Evolutionary conservation across 108 stramenopile genomes (phyloP), one percentile per base, ranked within the genome.

Genomic region (Cyclotella baltica): DNA sequence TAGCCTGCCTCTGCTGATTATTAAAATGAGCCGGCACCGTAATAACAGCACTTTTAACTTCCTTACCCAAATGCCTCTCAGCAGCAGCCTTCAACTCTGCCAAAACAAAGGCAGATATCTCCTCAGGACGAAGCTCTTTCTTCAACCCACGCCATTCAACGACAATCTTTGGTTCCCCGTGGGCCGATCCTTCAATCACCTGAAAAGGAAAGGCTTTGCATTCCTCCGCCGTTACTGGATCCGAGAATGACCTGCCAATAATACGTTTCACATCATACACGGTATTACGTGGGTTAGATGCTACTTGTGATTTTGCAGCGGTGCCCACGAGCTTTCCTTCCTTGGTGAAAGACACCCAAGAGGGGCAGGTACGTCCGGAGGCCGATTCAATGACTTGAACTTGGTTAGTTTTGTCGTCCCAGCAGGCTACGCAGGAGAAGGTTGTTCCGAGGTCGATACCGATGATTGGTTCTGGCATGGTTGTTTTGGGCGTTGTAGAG

Each of bases 21-120:
- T 96, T 94, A 65, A 94, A 94, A 76, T 96, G 90, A 47, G 93
- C 93, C 22, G 93, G 92, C 29, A 94, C 95, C 27, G 95, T 93
- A 78, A 93, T 89, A 19, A 93, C 93, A 51, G 92, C 93, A 37
- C 86, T 64, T 33, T 85, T 87, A 30, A 93, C 84, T 19, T 76
- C 50, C 47, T 52, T 36, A 13, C 84, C 87, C 59, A 89, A 74
- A 73, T 80, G 81, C 23, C 61, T 55, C 73, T 89, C 88, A 28
- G 92, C 90, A 40, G 85, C 85, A 27, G 27, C 30, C 73, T 77
- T 84, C 66, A 90, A 77, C 73, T 93, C 86, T 0, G 81, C 72
- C 37, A 91, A 62, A 16, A 91, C 74, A 87, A 89, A 84, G 66
- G 90, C 86, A 13, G 76, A 79, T 16, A 91, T 78, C 63, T 89